phyloP scores from a whole-genome alignment of 2,329 filamentous ascomycete species.

The Cytospora leucostoma region DNA sequence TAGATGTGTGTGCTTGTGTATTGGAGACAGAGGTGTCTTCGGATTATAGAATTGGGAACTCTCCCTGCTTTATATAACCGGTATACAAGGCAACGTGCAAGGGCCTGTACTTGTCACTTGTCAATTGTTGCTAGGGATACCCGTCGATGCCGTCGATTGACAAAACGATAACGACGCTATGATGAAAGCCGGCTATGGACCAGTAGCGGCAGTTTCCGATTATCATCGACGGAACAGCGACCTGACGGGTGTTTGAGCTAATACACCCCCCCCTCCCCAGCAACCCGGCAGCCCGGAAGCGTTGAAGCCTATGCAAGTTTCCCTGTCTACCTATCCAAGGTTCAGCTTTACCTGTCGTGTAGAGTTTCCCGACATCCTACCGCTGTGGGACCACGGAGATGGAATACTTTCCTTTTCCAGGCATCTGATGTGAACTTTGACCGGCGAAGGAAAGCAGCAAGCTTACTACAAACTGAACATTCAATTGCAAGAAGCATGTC shows the following conservation, averaged over 20 bases:
- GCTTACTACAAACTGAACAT: too few species aligned
- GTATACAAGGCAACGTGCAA: neutral
- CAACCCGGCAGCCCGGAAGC: neutral
- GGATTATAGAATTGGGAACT: neutral
- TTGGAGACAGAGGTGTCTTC: too few species aligned
- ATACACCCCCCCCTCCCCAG: neutral
- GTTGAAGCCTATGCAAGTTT: neutral
- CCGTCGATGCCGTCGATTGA: conserved; percentile 6
- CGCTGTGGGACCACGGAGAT: too few species aligned
- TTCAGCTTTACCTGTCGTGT: neutral
- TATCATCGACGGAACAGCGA: conserved; percentile 8
- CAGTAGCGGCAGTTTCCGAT: conserved; percentile 16
- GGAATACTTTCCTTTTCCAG: too few species aligned
- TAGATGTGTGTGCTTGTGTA: neutral
- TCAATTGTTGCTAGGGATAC: conserved; percentile 2
- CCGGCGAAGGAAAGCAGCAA: too few species aligned
- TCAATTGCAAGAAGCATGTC: too few species aligned
- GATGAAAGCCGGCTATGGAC: conserved; percentile 20
- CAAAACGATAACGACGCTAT: conserved; percentile 18
- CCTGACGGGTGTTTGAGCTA: neutral
- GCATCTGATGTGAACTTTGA: too few species aligned
- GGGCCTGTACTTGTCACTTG: conserved; percentile 17
- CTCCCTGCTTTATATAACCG: conserved; percentile 8
- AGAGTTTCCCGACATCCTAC: neutral
- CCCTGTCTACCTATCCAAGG: neutral